Evolutionary conservation across 228 moss, liverwort and hornwort genomes (phyloP), one percentile per base, ranked within the genome.

Genomic region (Sphagnum fallax): DNA sequence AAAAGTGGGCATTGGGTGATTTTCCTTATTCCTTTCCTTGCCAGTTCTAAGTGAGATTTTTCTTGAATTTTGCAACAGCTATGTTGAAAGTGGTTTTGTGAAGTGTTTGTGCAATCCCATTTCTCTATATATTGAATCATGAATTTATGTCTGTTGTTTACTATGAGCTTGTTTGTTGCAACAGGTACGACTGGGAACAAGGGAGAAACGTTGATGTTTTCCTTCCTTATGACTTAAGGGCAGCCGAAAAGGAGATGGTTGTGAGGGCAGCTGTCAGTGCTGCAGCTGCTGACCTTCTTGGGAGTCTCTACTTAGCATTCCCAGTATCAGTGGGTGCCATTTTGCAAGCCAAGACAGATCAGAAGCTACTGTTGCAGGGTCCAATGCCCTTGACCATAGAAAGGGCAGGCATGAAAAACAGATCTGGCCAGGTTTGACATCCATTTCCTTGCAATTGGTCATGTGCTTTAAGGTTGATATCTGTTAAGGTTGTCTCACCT

Each of bases 301-400:
- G 80, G 79, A 84, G 90, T 71, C 92, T 98, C 71, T 92, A 94
- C 82, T 77, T 82, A 70, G 89, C 87, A 64, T 98, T 92, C 69
- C 98, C 98, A 71, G 90, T 94, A 72, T 82, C 89, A 79, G 82
- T 92, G 16, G 88, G 81, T 70, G 78, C 83, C 57, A 70, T 79
- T 63, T 73, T 90, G 70, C 81, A 77, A 16, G 70, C 80, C 64
- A 18, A 67, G 6, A 76, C 72, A 52, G 78, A 73, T 9, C 70
- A 75, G 68, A 76, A 74, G 51, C 67, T 67, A 64, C 74, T 65
- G 73, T 65, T 68, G 70, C 72, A 67, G 52, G 74, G 76, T 72
- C 63, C 73, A 71, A 71, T 70, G 68, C 73, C 73, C 60, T 69
- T 74, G 49, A 64, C 74, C 52, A 63, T 78, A 64, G 74, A 75